phyloP scores from a whole-genome alignment of 306 rosid genomes.

The Cucurbita pepo region DNA sequence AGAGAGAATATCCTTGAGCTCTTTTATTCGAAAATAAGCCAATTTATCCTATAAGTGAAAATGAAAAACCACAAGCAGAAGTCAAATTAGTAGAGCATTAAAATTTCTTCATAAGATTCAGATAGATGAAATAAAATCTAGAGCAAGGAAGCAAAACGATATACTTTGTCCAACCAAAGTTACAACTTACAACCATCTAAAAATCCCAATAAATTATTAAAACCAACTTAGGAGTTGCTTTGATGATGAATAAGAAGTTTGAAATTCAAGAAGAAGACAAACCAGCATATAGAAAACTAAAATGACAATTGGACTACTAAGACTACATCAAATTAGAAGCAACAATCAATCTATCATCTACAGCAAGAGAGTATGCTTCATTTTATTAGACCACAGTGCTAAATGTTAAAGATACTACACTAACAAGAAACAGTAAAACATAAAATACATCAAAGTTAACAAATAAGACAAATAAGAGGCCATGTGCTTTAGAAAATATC shows the following conservation, averaged over 20 bases:
- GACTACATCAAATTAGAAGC: neutral
- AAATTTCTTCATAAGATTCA: neutral
- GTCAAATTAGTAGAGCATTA: neutral
- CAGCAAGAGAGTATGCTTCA: neutral
- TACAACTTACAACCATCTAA: neutral
- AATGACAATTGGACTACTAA: neutral
- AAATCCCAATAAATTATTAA: neutral
- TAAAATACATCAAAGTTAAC: neutral
- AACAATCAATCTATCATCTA: neutral
- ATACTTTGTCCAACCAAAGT: neutral
- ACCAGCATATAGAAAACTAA: neutral
- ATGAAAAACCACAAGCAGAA: neutral
- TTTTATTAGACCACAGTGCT: neutral
- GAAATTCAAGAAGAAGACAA: neutral
- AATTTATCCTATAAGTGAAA: conserved; percentile 47
- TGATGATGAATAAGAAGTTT: neutral
- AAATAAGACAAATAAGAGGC: neutral
- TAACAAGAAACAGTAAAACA: neutral
- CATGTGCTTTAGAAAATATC: neutral
- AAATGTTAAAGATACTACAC: neutral
- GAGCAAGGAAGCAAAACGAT: neutral
- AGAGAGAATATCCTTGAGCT: conserved; percentile 87
- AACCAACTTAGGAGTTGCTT: neutral
- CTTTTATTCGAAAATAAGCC: conserved; percentile 70
- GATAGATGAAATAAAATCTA: neutral